These are phyloP conservation scores for Claviceps monticola DNA, from an alignment of 2,329 filamentous ascomycete genomes.

Conservation along the genomic window DNA sequence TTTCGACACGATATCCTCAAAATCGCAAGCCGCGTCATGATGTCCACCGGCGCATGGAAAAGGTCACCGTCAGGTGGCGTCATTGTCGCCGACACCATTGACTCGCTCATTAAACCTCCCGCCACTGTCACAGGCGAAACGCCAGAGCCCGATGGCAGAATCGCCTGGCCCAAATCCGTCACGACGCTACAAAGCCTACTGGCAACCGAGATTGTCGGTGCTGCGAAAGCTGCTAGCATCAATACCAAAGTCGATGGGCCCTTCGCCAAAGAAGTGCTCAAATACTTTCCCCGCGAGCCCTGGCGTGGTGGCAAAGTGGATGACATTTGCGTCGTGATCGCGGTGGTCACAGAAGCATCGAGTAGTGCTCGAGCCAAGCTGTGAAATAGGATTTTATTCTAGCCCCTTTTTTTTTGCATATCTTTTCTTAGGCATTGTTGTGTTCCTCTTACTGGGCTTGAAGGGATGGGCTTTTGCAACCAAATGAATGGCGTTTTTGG, in stretches of 20 bases:
- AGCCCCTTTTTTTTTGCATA: too few species aligned
- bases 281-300: constrained; percentile 69
- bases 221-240: constrained; percentile 73
- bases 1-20: constrained; percentile 79
- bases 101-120: constrained; percentile 22
- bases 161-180: constrained; percentile 13
- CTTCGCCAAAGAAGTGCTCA: constrained; percentile 89
- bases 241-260: constrained; percentile 76
- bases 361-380: constrained; percentile 19
- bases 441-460: too few species aligned
- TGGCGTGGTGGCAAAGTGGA: constrained; percentile 92
- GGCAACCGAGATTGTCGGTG: constrained; percentile 63
- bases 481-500: too few species aligned
- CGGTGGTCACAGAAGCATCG: constrained; percentile 56
- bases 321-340: constrained; percentile 80
- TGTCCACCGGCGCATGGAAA: constrained; percentile 59
- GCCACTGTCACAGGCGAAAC: constrained; percentile 9
- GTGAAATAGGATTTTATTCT: constrained; percentile 7
- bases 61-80: constrained; percentile 45
- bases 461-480: too few species aligned
- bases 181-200: constrained; percentile 61
- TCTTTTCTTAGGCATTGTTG: too few species aligned
- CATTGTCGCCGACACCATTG: constrained; percentile 47
- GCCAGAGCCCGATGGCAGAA: constrained; percentile 8
- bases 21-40: constrained; percentile 67